Evolutionary conservation across 2,329 filamentous ascomycete genomes (phyloP).

Genomic region (Sarocladium strictum): DNA sequence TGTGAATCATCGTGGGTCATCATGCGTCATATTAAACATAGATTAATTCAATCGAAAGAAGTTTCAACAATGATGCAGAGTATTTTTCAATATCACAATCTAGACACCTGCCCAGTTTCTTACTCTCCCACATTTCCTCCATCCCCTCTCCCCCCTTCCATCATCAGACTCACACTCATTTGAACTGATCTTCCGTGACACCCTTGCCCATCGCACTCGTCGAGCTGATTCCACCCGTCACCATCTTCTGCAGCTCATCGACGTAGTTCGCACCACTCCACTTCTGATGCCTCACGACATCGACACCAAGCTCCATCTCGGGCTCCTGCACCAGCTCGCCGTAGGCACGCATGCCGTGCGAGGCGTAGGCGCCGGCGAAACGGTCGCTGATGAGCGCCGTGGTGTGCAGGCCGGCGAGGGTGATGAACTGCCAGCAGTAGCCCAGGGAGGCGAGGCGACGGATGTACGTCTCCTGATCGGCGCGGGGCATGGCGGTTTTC

Average conservation of each 20-base stretch:
- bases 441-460: conserved; percentile 76
- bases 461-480: conserved; percentile 97
- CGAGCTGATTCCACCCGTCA: conserved; percentile 83
- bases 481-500: conserved; percentile 90
- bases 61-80: too few species aligned
- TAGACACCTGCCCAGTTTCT: background rate
- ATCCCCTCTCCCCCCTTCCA: background rate
- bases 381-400: conserved; percentile 87
- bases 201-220: conserved; percentile 97
- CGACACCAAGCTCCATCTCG: conserved; percentile 83
- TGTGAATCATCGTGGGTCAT: too few species aligned
- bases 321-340: conserved; percentile 97
- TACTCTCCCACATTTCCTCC: background rate
- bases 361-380: conserved; percentile 77
- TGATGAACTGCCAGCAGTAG: conserved; percentile 99
- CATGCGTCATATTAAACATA: too few species aligned
- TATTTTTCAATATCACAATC: too few species aligned
- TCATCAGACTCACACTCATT: conserved; percentile 3
- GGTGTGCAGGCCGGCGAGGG: conserved; percentile 92
- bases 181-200: conserved; percentile 95
- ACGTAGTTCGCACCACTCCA: conserved; percentile 95
- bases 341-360: conserved; percentile 89
- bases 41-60: too few species aligned
- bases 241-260: conserved; percentile 95
- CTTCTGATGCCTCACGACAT: conserved; percentile 98